A percentile compares a stretch with the other conserved stretches of the same genome.
Conservation (phyloP, 2,329 filamentous ascomycete species). For the Decorospora gaudefroyi region DNA sequence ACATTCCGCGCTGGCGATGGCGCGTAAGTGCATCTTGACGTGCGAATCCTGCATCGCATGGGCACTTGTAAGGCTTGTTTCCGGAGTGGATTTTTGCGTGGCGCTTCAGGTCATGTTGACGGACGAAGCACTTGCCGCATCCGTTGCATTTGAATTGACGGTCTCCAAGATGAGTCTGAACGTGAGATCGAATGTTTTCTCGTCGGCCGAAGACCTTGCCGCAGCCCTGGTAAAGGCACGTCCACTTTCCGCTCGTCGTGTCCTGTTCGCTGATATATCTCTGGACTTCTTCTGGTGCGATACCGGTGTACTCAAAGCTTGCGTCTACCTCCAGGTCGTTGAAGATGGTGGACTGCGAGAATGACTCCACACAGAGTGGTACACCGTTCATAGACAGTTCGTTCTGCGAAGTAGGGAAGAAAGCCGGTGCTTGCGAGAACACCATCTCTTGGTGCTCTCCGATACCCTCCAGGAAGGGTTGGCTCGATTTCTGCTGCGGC, state of each 20-base stretch:
- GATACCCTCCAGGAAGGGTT: slow-evolving; percentile 44
- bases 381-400: slow-evolving; percentile 30
- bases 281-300: slow-evolving; percentile 75
- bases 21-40: slow-evolving; percentile 93
- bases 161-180: slow-evolving; percentile 96
- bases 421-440: slow-evolving; percentile 38
- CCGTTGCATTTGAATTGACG: slow-evolving; percentile 92
- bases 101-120: slow-evolving; percentile 94
- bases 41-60: slow-evolving; percentile 92
- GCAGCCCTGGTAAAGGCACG: slow-evolving; percentile 67
- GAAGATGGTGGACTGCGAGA: slow-evolving; percentile 29
- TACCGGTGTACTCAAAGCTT: slow-evolving; percentile 76
- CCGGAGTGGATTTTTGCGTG: slow-evolving; percentile 98
- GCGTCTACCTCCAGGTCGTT: slow-evolving; percentile 61
- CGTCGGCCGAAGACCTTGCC: slow-evolving; percentile 92
- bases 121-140: slow-evolving; percentile 94
- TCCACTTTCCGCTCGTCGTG: slow-evolving; percentile 52
- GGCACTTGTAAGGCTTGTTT: slow-evolving; percentile 92
- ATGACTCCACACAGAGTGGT: slow-evolving; percentile 22
- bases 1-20: slow-evolving; percentile 95
- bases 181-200: slow-evolving; percentile 98
- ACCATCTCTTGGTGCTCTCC: slow-evolving; percentile 40
- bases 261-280: slow-evolving; percentile 56
- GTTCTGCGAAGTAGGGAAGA: slow-evolving; percentile 34
- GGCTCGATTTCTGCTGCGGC: slow-evolving; percentile 42